phyloP scores from a whole-genome alignment of 2,329 filamentous ascomycete genomes.

The Didymella glomerata region DNA sequence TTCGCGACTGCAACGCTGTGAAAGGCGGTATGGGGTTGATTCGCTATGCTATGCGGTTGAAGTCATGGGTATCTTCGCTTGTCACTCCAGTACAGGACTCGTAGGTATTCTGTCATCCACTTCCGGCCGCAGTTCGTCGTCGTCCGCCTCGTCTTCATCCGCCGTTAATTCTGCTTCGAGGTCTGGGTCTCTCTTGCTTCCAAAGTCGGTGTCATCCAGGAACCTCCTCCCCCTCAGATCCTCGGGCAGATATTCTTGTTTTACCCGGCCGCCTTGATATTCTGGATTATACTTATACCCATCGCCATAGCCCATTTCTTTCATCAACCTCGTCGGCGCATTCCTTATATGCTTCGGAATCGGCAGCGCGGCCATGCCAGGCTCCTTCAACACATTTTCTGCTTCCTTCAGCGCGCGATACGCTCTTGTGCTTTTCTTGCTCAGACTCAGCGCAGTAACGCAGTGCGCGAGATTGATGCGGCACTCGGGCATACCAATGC shows the following conservation, averaged over 20 bases:
- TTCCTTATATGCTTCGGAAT: conserved; percentile 90
- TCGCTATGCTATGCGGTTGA: too few species aligned
- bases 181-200: conserved; percentile 72
- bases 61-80: too few species aligned
- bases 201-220: conserved; percentile 81
- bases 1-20: too few species aligned
- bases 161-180: conserved; percentile 27
- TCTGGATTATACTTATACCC: conserved; percentile 98
- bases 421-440: conserved; percentile 85
- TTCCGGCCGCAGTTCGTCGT: conserved; percentile 39
- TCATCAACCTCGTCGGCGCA: conserved; percentile 91
- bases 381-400: conserved; percentile 79
- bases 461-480: conserved; percentile 91
- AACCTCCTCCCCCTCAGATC: conserved; percentile 75
- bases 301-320: conserved; percentile 86
- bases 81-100: conserved; percentile 8
- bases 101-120: conserved; percentile 32
- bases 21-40: too few species aligned
- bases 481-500: conserved; percentile 94
- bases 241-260: conserved; percentile 90
- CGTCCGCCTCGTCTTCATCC: conserved; percentile 27
- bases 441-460: conserved; percentile 78
- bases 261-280: conserved; percentile 80
- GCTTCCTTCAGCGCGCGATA: conserved; percentile 86
- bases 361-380: conserved; percentile 80